Evolutionary conservation across 129 eudicot species (phyloP).

Genomic region (Logfia minima): DNA sequence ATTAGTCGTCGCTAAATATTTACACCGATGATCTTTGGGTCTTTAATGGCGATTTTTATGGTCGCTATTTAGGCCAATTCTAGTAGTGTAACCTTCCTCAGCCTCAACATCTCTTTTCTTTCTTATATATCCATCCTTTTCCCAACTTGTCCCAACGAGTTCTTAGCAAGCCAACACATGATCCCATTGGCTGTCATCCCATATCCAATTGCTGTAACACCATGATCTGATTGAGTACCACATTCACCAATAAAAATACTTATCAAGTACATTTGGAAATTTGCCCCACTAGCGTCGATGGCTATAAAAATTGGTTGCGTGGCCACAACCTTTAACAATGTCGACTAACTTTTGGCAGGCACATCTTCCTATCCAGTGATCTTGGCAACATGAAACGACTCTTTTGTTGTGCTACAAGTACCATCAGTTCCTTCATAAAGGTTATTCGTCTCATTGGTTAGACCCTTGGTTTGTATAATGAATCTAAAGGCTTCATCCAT

Average conservation of each 20-base stretch:
- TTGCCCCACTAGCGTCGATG: slow-evolving; percentile 18
- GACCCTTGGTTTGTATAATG: slow-evolving; percentile 21
- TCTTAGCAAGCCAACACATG: slow-evolving; percentile 34
- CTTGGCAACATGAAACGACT: not conserved
- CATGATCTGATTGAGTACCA: slow-evolving; percentile 31
- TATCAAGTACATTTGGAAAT: slow-evolving; percentile 11
- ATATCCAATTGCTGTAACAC: slow-evolving; percentile 27
- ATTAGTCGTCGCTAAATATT: too few relatives aligned
- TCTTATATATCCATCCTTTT: too few relatives aligned
- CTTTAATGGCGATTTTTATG: too few relatives aligned
- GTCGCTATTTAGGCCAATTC: too few relatives aligned
- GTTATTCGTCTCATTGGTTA: slow-evolving; percentile 19
- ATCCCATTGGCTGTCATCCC: slow-evolving; percentile 23
- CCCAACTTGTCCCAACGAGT: not conserved
- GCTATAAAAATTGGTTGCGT: slow-evolving; percentile 32
- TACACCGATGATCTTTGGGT: too few relatives aligned
- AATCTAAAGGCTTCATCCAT: slow-evolving; percentile 29
- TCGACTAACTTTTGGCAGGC: slow-evolving; percentile 20
- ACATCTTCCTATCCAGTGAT: slow-evolving; percentile 31
- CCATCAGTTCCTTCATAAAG: slow-evolving; percentile 25
- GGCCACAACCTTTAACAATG: slow-evolving; percentile 26
- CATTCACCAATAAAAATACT: slow-evolving; percentile 30
- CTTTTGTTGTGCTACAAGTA: slow-evolving; percentile 14
- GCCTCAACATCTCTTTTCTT: too few relatives aligned
- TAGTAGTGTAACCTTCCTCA: slow-evolving; percentile 17